Conservation (phyloP, 108 stramenopile genomes). For the Epithemia pelagica region DNA sequence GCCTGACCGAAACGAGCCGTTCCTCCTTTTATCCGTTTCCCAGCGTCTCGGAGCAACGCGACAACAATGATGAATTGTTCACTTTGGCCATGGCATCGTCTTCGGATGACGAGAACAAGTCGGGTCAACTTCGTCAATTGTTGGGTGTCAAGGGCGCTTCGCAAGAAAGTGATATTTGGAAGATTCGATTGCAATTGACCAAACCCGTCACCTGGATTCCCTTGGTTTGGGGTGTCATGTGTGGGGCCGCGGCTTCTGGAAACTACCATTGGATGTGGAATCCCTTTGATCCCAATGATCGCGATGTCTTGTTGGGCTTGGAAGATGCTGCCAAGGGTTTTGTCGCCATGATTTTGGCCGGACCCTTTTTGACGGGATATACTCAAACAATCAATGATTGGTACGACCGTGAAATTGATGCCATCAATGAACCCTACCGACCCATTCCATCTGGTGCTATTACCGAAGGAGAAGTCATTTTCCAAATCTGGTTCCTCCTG, state of each 20-base stretch:
- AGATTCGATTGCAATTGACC: conserved; percentile 84
- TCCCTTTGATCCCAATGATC: conserved; percentile 84
- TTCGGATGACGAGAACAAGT: not conserved
- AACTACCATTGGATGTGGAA: conserved; percentile 99
- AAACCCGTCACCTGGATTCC: conserved; percentile 94
- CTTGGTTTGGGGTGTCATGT: conserved; percentile 91
- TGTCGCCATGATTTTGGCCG: conserved; percentile 85
- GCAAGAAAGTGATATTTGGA: conserved; percentile 75
- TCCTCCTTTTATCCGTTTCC: too few species aligned
- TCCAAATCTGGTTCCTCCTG: conserved; percentile 89
- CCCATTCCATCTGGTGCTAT: conserved; percentile 93
- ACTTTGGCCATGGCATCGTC: not conserved
- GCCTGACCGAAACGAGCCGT: too few species aligned
- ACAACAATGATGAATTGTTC: not conserved
- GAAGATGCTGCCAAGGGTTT: conserved; percentile 85
- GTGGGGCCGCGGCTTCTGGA: conserved; percentile 85
- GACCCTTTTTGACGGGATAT: conserved; percentile 93
- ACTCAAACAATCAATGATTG: conserved; percentile 98
- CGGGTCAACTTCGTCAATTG: conserved; percentile 51
- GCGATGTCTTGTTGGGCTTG: conserved; percentile 67
- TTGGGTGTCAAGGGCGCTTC: conserved; percentile 79
- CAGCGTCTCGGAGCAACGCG: too few species aligned
- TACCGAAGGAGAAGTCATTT: conserved; percentile 83
- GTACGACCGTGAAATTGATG: conserved; percentile 97
- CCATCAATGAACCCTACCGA: conserved; percentile 96